A percentile compares a stretch with the other conserved stretches of the same genome.
phyloP scores from a whole-genome alignment of 2,329 filamentous ascomycete genomes.

The Pyrenochaeta sp. region DNA sequence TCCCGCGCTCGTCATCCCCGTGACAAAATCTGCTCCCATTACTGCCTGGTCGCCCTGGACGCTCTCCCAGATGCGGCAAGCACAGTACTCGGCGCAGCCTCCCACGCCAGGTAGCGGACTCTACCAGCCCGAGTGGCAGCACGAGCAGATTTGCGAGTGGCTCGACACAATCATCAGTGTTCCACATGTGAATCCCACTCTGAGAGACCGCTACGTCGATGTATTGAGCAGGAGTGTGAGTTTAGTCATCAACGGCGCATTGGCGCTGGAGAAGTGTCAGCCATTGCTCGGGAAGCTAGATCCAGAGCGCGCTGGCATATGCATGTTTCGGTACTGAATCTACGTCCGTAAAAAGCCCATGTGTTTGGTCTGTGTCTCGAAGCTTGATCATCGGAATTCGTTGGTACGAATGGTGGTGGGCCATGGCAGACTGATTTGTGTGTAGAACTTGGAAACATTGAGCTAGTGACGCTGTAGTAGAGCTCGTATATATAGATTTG shows the following conservation, averaged over 20 bases:
- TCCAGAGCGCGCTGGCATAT: constrained; percentile 47
- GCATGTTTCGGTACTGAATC: constrained; percentile 48
- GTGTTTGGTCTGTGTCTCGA: too few relatives aligned
- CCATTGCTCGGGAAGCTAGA: constrained; percentile 44
- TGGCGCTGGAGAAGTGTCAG: constrained; percentile 38
- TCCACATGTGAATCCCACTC: constrained; percentile 28
- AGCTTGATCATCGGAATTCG: too few relatives aligned
- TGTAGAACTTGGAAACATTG: too few relatives aligned
- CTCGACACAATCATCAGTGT: constrained; percentile 41
- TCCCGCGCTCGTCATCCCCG: constrained; percentile 49
- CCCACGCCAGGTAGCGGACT: constrained; percentile 10
- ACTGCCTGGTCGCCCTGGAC: constrained; percentile 48
- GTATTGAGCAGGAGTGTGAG: constrained; percentile 44
- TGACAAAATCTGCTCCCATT: constrained; percentile 36
- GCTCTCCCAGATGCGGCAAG: constrained; percentile 37
- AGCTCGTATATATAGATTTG: too few relatives aligned
- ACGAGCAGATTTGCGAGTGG: constrained; percentile 48
- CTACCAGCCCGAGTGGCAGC: constrained; percentile 38
- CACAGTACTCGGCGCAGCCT: constrained; percentile 13
- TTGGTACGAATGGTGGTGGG: too few relatives aligned
- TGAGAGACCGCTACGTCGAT: constrained; percentile 41
- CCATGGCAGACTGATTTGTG: too few relatives aligned
- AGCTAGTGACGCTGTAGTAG: too few relatives aligned
- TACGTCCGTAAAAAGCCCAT: too few relatives aligned
- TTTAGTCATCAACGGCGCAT: constrained; percentile 50